Base-by-base conservation (phyloP, 768 basidiomycete genomes). In the Amanita subjunquillea region DNA sequence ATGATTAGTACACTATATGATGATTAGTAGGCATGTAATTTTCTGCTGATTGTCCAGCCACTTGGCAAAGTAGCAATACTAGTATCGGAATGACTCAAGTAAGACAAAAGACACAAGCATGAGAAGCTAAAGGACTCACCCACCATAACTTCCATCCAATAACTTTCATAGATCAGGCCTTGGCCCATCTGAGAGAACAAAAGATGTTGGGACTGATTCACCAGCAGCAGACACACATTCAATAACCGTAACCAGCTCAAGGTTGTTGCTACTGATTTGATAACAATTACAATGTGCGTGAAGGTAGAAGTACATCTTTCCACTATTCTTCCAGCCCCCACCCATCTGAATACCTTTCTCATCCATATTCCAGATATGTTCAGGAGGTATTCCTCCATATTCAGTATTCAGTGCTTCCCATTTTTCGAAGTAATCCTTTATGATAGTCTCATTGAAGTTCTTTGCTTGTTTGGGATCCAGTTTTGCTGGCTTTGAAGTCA, bases 221-320 rank as follows among this genome's bases (percentile, higher is more conserved):
- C 72, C 73, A 61, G 70, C 69, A 1, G 72, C 69, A 45, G 56
- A 63, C 4, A 69, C 54, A 59, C 64, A 64, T 53, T 75, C 70
- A 47, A 77, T 65, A 20, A 75, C 59, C 0, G 72, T 76, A 27
- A 75, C 65, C 2, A 74, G 65, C 54, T 75, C 65, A 1, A 71
- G 64, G 42, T 71, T 67, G n/a, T 59, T 69, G 56, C 60, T 65
- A 7, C 53, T 43, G 5, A 62, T 56, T 40, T 61, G 54, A 53
- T 67, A 67, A 9, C 51, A 47, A 3, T 43, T 22, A 13, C 48
- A 48, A 13, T 53, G 44, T 3, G 48, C 39, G 0, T 12, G 12
- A n/a, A 40, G 39, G 17, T 40, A 40, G 39, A n/a, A 40, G 39
- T 40, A 40, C 39, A 10, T 54, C 17, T 49, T 42, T 5, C 42